phyloP scores from a whole-genome alignment of 371 early-diverging fungal species.

The Fennellomyces sp. region DNA sequence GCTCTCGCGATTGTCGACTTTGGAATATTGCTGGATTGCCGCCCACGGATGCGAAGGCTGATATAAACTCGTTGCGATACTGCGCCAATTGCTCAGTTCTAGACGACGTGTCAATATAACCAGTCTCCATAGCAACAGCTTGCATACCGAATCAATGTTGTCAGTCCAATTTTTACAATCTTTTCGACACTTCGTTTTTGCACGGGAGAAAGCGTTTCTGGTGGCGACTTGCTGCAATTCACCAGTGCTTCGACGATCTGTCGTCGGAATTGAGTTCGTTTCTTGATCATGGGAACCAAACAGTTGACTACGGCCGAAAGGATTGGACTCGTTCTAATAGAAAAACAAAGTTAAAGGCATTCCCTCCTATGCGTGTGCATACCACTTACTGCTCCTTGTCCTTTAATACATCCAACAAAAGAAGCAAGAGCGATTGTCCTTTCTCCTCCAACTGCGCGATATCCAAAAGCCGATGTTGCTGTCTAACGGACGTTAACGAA shows the following conservation, averaged over 20 bases:
- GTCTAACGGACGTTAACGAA: constrained; percentile 37
- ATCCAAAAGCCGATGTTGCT: constrained; percentile 47
- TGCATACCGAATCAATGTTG: constrained; percentile 45
- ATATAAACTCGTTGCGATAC: constrained; percentile 33
- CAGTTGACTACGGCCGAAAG: constrained; percentile 50
- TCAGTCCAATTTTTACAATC: constrained; percentile 38
- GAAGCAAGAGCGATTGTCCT: constrained; percentile 13
- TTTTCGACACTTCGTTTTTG: constrained; percentile 47
- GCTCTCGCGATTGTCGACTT: constrained; percentile 18
- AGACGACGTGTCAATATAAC: not conserved
- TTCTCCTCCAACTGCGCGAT: constrained; percentile 32
- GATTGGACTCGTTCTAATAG: constrained; percentile 16
- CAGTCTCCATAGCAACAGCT: not conserved
- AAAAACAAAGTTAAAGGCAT: not conserved
- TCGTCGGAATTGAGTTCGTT: constrained; percentile 36
- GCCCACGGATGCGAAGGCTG: constrained; percentile 38
- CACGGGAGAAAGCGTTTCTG: constrained; percentile 30
- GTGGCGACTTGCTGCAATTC: constrained; percentile 27
- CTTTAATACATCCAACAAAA: constrained; percentile 21
- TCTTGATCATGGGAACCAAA: constrained; percentile 35
- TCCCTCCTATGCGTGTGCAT: not conserved
- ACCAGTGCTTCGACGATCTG: constrained; percentile 24
- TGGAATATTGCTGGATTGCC: constrained; percentile 49
- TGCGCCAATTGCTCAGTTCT: constrained; percentile 33
- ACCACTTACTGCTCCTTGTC: constrained; percentile 24